Percentiles rank a stretch among this genome's conserved stretches.
Conservation (phyloP, 1,139 yeast species). For the Nakaseomyces sp. region DNA sequence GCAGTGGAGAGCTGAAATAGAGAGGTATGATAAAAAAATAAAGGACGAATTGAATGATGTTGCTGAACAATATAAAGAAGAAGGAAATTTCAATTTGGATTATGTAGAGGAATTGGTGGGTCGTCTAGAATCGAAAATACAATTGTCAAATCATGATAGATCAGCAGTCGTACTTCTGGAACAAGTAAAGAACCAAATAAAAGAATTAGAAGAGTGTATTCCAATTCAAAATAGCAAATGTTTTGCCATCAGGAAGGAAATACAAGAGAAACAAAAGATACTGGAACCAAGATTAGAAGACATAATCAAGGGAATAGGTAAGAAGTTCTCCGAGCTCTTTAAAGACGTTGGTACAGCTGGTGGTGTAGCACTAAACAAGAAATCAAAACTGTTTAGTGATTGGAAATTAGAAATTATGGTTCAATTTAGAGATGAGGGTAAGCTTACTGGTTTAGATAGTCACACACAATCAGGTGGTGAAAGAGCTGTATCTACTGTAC, state of each 20-base stretch:
- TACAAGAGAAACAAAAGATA: constrained; percentile 34
- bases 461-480: constrained; percentile 98
- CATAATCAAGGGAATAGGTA: constrained; percentile 47
- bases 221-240: constrained; percentile 29
- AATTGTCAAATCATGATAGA: constrained; percentile 33
- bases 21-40: constrained; percentile 38
- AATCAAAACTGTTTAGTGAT: constrained; percentile 47
- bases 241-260: constrained; percentile 31
- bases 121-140: constrained; percentile 34
- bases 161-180: constrained; percentile 36
- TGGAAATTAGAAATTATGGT: constrained; percentile 86
- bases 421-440: constrained; percentile 71
- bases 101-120: constrained; percentile 31
- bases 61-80: constrained; percentile 39
- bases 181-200: constrained; percentile 28
- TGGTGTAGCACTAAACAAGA: constrained; percentile 48
- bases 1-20: constrained; percentile 37
- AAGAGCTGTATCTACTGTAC: constrained; percentile 87
- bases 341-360: constrained; percentile 79
- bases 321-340: constrained; percentile 58
- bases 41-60: constrained; percentile 37
- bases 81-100: constrained; percentile 37
- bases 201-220: constrained; percentile 21
- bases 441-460: constrained; percentile 61
- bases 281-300: constrained; percentile 56